These are phyloP conservation scores for Ogataea populi-albae DNA, from an alignment of 805 yeast species.

Conservation along the genomic window DNA sequence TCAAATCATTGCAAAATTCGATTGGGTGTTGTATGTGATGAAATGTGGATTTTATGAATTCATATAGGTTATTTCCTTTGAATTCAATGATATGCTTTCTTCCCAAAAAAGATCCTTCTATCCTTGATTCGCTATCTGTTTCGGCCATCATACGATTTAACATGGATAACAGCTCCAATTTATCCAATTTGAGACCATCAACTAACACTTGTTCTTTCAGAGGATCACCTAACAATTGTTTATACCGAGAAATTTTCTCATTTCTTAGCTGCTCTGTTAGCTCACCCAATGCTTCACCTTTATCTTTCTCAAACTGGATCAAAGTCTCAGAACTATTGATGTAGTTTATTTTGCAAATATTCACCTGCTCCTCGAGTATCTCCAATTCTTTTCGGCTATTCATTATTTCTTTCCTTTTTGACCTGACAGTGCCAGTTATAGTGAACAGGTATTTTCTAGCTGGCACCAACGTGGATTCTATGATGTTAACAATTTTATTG, in stretches of 20 bases:
- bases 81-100: conserved; percentile 10
- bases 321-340: conserved; percentile 16
- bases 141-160: conserved; percentile 6
- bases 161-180: conserved; percentile 7
- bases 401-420: conserved; percentile 1
- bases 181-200: conserved; percentile 7
- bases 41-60: conserved; percentile 2
- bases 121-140: conserved; percentile 5
- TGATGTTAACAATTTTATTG: conserved; percentile 2
- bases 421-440: conserved; percentile 4
- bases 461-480: conserved; percentile 10
- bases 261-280: conserved; percentile 3
- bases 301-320: conserved; percentile 15
- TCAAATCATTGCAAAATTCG: conserved; percentile 13
- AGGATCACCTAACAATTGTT: conserved; percentile 17
- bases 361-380: conserved; percentile 1
- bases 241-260: conserved; percentile 7
- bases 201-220: conserved; percentile 11
- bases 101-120: conserved; percentile 7
- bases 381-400: conserved; percentile 2
- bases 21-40: conserved; percentile 6
- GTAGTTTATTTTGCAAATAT: conserved; percentile 6
- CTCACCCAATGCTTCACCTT: conserved; percentile 3
- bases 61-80: conserved; percentile 13
- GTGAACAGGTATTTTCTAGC: conserved; percentile 16